Evolutionary conservation across 768 basidiomycete genomes (phyloP), one percentile per base, ranked within the genome.

Genomic region (Lactarius hatsudake): DNA sequence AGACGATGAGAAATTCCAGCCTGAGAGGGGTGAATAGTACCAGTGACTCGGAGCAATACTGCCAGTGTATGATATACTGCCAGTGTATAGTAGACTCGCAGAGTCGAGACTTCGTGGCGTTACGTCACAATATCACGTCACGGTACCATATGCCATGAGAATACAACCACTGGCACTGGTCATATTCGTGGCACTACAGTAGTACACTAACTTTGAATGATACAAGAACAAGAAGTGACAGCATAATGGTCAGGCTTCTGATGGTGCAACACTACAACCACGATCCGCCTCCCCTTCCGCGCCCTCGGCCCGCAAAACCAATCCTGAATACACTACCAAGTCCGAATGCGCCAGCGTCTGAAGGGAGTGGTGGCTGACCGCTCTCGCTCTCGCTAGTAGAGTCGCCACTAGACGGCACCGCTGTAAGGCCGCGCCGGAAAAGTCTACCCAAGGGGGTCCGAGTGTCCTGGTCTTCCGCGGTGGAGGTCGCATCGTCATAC

Each of bases 221-320:
- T 5, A 42, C 5, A 23, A 23, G 48, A 51, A 23, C 48, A 12
- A 51, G 5, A 23, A 53, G 26, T 28, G 13, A 53, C 13, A 13
- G 26, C 51, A 53, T 26, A 26, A 15, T 26, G 32, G 30, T 34
- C 13, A 34, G 6, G 42, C 7, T 32, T 42, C 48, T 18, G 13
- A 20, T 20, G 55, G 42, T 30, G 34, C 48, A 23, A 12, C 20
- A 8, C 23, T 55, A 60, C 7, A 10, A 43, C 26, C 61, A 15
- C 5, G 26, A 18, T 28, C 51, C 34, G 30, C 48, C 34, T 9
- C 59, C 59, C 17, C 61, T 53, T 17, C 59, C 3, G 12, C 34
- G 36, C 64, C 9, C 61, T 23, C 87, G 77, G 28, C 86, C 87
- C 54, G 88, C 83, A 71, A 81, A 84, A 5, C 88, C 88, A 66